Base-by-base conservation (phyloP, 495 filamentous ascomycete species). In the Podospora tetraspora region DNA sequence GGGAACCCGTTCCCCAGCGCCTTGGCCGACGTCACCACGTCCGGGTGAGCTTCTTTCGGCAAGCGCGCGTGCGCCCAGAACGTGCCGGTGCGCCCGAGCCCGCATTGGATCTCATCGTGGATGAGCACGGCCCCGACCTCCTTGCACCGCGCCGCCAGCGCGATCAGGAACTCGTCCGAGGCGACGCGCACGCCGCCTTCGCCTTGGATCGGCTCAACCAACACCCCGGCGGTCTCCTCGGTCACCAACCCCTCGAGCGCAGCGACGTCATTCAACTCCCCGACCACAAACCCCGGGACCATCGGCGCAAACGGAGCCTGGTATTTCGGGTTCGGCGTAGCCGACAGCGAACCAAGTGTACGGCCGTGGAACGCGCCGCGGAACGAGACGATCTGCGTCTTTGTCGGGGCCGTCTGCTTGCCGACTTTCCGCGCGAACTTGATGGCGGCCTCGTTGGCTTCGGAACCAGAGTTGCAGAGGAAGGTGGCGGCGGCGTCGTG, bases 271-370 rank as follows among this genome's bases (percentile, higher is more conserved):
- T 99, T 97, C 82, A 89, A 94, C 13, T 81, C 89, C 25, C 93
- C 93, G 73, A 96, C 93, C 69, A 81, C 86, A 80, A 96, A 99
- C 3, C 95, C 95, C 0, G 96, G 95, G 3, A 99, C 79, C 93
- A 99, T 97, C 23, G 95, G 95, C 16, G 91, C 81, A 75, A 98
- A 99, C 3, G 95, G 96, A 21, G 89, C 87, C 77, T 99, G 95
- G 79, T 99, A 99, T 76, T 99, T 99, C 12, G 92, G 92, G 80
- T 99, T 99, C n/a, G 93, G 96, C 6, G 95, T 99, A 0, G 96
- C 95, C 24, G 90, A 93, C 27, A 99, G 79, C 23, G 88, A 84
- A 23, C 95, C 95, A 92, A 97, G 96, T 23, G 96, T 97, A 64
- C 95, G 90, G 70, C 95, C 95, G 79, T 99, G 95, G 87, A 99